Evolutionary conservation across 2,329 filamentous ascomycete genomes (phyloP).

Genomic region (Tolypocladium tundrense): DNA sequence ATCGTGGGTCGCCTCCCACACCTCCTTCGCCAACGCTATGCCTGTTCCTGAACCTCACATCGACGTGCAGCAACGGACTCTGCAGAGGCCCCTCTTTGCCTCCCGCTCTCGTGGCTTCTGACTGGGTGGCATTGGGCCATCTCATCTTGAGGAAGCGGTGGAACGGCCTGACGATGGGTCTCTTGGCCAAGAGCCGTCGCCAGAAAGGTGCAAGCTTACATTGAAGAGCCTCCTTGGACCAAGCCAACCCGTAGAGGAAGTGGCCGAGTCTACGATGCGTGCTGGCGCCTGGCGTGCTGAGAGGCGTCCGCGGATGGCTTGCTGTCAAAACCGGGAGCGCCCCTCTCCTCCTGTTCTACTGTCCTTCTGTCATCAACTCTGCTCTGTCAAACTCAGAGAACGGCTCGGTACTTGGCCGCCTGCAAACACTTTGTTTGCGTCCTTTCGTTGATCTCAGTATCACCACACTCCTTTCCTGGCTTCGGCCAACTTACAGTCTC

Average conservation of each 20-base stretch:
- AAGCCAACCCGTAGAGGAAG: slow-evolving; percentile 3
- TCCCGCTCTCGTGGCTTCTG: neutral
- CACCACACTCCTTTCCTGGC: slow-evolving; percentile 21
- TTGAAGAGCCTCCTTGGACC: neutral
- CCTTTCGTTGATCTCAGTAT: slow-evolving; percentile 26
- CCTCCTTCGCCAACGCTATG: slow-evolving; percentile 10
- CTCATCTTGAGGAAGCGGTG: neutral
- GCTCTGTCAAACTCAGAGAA: slow-evolving; percentile 11
- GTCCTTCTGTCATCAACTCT: slow-evolving; percentile 21
- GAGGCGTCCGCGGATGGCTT: slow-evolving; percentile 5
- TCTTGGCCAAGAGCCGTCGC: too few relatives aligned
- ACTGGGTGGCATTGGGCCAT: slow-evolving; percentile 4
- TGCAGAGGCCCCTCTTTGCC: neutral
- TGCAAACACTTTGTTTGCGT: slow-evolving; percentile 28
- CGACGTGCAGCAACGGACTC: neutral
- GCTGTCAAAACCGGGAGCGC: slow-evolving; percentile 5
- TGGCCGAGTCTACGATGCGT: slow-evolving; percentile 7
- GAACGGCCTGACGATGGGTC: slow-evolving; percentile 8
- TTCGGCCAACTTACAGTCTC: slow-evolving; percentile 22
- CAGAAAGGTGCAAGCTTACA: neutral
- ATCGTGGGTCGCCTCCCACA: slow-evolving; percentile 3
- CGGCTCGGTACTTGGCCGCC: slow-evolving; percentile 17
- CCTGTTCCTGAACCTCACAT: slow-evolving; percentile 19
- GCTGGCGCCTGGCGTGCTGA: neutral
- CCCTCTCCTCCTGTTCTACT: slow-evolving; percentile 3